Percentiles rank a stretch among this genome's conserved stretches.
Evolutionary conservation across 345 rosid species (phyloP).

Genomic region (Anacardium occidentale): DNA sequence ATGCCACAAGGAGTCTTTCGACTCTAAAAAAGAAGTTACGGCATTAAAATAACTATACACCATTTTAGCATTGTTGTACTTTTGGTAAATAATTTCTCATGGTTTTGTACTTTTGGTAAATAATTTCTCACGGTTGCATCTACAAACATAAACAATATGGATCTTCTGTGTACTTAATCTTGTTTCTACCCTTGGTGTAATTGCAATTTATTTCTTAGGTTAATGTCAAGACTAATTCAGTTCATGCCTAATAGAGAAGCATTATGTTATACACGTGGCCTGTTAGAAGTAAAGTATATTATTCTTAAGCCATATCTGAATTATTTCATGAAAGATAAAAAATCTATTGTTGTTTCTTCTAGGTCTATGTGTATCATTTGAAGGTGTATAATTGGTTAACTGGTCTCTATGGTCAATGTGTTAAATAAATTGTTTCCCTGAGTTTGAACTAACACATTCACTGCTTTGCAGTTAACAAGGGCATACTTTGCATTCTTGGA

Average conservation of each 20-base stretch:
- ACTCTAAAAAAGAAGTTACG: neutral
- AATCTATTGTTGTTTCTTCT: neutral
- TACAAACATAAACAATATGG: neutral
- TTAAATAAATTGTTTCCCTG: too few species aligned
- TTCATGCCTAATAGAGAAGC: neutral
- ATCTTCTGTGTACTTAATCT: neutral
- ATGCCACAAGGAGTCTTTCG: neutral
- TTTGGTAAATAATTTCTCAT: neutral
- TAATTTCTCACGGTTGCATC: neutral
- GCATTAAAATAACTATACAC: neutral
- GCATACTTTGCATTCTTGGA: slow-evolving; percentile 96
- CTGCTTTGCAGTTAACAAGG: slow-evolving; percentile 78
- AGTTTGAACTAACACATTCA: too few species aligned
- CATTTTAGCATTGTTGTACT: neutral
- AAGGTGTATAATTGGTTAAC: neutral
- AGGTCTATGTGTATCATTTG: neutral
- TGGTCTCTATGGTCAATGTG: neutral
- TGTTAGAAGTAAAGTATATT: neutral
- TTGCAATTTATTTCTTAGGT: neutral
- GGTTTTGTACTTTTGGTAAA: neutral
- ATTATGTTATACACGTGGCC: neutral
- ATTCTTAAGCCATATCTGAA: neutral
- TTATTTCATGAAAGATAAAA: neutral
- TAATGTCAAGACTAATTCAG: neutral
- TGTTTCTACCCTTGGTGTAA: neutral